Evolutionary conservation across 805 yeast species (phyloP).

Genomic region (Wickerhamiella sergipiensis): DNA sequence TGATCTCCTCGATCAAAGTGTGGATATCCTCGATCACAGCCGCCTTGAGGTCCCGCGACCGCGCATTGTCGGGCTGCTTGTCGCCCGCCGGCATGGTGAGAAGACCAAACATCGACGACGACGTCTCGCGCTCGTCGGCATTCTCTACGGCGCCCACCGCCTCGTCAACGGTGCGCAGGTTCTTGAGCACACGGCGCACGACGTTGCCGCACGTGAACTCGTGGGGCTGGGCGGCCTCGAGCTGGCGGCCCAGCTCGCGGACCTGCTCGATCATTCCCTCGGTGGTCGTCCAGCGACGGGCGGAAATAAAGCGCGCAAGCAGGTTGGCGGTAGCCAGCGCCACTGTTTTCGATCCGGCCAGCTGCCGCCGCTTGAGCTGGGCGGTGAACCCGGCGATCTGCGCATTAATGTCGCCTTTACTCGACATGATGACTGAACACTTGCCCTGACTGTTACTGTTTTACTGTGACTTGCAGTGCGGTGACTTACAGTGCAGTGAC

Average conservation of each 20-base stretch:
- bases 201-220: constrained; percentile 85
- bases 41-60: constrained; percentile 15
- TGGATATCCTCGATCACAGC: constrained; percentile 28
- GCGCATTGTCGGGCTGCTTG: constrained; percentile 11
- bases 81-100: constrained; percentile 37
- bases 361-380: constrained; percentile 66
- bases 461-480: too few species aligned
- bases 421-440: constrained; percentile 11
- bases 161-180: constrained; percentile 75
- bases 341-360: constrained; percentile 63
- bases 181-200: constrained; percentile 73
- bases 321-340: constrained; percentile 83
- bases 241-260: constrained; percentile 54
- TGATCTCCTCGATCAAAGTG: constrained; percentile 82
- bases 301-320: constrained; percentile 75
- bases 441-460: not conserved
- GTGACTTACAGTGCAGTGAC: too few species aligned
- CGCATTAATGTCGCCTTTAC: constrained; percentile 21
- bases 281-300: constrained; percentile 73
- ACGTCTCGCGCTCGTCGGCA: constrained; percentile 6
- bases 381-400: constrained; percentile 22
- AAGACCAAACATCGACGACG: constrained; percentile 66
- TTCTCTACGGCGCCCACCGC: constrained; percentile 17
- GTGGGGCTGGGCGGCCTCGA: constrained; percentile 70
- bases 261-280: constrained; percentile 60